Percentiles rank a stretch among this genome's conserved stretches.
phyloP scores from a whole-genome alignment of 805 yeast species.

The Grigorovia humatica region DNA sequence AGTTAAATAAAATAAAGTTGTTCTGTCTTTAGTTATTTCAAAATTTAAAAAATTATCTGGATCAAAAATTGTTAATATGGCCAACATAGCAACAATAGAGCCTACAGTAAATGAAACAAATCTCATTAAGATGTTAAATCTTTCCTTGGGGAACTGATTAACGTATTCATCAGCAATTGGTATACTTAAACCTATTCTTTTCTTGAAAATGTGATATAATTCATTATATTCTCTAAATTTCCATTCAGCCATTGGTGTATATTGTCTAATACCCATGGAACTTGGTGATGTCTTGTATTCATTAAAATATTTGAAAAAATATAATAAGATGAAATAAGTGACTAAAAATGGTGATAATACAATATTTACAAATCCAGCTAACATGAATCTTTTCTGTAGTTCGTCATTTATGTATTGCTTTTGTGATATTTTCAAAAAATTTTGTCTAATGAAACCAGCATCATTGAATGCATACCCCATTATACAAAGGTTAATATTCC shows the following conservation, averaged over 20 bases:
- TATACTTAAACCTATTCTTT: slow-evolving; percentile 65
- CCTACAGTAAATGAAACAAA: slow-evolving; percentile 73
- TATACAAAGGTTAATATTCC: slow-evolving; percentile 86
- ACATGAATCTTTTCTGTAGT: slow-evolving; percentile 64
- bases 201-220: slow-evolving; percentile 75
- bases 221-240: slow-evolving; percentile 90
- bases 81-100: slow-evolving; percentile 80
- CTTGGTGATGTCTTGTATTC: slow-evolving; percentile 87
- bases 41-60: slow-evolving; percentile 87
- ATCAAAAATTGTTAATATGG: slow-evolving; percentile 64
- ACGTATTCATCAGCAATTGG: slow-evolving; percentile 76
- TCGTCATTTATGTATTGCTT: slow-evolving; percentile 59
- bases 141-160: slow-evolving; percentile 85
- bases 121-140: slow-evolving; percentile 42
- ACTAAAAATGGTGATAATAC: slow-evolving; percentile 79
- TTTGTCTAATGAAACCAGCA: slow-evolving; percentile 69
- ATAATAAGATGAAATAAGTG: slow-evolving; percentile 67
- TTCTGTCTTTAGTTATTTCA: slow-evolving; percentile 71
- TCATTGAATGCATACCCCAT: slow-evolving; percentile 77
- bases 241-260: slow-evolving; percentile 94
- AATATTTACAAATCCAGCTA: slow-evolving; percentile 81
- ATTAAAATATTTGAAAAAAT: slow-evolving; percentile 84
- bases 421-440: slow-evolving; percentile 60
- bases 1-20: slow-evolving; percentile 81
- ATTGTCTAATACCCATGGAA: slow-evolving; percentile 71